These are phyloP conservation scores for Ustilago xerochloae DNA, from an alignment of 1,284 basidiomycete genomes.

Conservation along the genomic window DNA sequence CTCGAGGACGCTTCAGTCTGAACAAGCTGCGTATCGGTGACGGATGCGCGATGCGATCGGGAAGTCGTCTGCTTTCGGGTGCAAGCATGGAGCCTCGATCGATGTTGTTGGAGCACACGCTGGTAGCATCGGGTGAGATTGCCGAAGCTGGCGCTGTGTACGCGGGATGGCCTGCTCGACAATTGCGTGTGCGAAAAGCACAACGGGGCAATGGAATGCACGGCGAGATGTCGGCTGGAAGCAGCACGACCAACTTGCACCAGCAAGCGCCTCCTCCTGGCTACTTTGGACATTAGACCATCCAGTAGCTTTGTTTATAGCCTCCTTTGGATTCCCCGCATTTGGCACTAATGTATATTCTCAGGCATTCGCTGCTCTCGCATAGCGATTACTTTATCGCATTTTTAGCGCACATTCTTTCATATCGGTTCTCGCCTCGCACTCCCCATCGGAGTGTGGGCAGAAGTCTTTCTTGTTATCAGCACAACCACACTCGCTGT, in stretches of 20 bases:
- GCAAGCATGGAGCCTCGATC: conserved; percentile 66
- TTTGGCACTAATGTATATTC: not conserved
- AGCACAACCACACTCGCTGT: too few species aligned
- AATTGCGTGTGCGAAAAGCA: conserved; percentile 54
- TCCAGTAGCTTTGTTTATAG: not conserved
- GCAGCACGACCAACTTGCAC: conserved; percentile 43
- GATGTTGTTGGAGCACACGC: conserved; percentile 67
- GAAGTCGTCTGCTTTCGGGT: conserved; percentile 64
- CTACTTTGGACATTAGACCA: conserved; percentile 45
- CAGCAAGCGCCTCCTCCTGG: conserved; percentile 43
- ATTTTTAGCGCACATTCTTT: not conserved
- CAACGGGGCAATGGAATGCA: conserved; percentile 26
- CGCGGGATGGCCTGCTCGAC: conserved; percentile 66
- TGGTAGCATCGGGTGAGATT: conserved; percentile 67
- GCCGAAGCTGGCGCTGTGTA: conserved; percentile 67
- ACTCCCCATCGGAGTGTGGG: not conserved
- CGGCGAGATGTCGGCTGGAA: conserved; percentile 44
- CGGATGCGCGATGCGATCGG: conserved; percentile 65
- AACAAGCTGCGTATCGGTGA: conserved; percentile 67
- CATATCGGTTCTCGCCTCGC: not conserved
- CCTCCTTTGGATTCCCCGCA: not conserved
- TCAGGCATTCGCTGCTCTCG: not conserved
- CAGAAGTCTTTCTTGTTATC: not conserved
- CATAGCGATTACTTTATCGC: conserved; percentile 6
- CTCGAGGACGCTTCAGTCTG: conserved; percentile 65